These are phyloP conservation scores for Mycena filopes DNA, from an alignment of 768 basidiomycete species.

Conservation along the genomic window DNA sequence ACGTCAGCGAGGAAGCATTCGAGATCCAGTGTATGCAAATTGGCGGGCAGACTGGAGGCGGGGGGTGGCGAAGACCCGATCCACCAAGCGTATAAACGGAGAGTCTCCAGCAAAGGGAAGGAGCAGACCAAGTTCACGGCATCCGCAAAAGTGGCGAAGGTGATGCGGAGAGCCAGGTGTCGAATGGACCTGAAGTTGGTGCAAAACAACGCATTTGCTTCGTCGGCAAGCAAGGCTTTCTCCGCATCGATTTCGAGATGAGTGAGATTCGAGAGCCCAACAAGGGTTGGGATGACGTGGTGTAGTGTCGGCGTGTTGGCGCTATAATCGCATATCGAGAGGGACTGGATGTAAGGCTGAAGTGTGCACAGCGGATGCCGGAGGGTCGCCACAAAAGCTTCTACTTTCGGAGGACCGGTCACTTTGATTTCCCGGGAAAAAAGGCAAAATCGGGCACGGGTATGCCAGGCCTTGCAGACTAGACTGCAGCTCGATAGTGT, in stretches of 20 bases:
- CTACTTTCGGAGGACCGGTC: slow-evolving; percentile 23
- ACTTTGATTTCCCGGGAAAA: slow-evolving; percentile 20
- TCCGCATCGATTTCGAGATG: slow-evolving; percentile 25
- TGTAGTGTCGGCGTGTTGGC: slow-evolving; percentile 14
- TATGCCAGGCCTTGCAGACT: slow-evolving; percentile 30
- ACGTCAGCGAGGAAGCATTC: slow-evolving; percentile 25
- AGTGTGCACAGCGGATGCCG: slow-evolving; percentile 22
- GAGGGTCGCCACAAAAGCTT: slow-evolving; percentile 26
- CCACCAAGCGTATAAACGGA: slow-evolving; percentile 23
- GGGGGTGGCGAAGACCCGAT: slow-evolving; percentile 20
- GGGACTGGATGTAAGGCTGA: slow-evolving; percentile 21
- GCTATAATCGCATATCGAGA: slow-evolving; percentile 20
- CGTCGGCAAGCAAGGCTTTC: slow-evolving; percentile 20
- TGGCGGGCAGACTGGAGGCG: slow-evolving; percentile 11
- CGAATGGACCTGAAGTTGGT: slow-evolving; percentile 20
- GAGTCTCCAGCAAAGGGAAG: slow-evolving; percentile 28
- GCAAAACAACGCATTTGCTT: slow-evolving; percentile 7
- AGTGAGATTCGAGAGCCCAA: slow-evolving; percentile 24
- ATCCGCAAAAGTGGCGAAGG: slow-evolving; percentile 26
- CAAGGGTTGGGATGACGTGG: slow-evolving; percentile 24
- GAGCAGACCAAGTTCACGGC: slow-evolving; percentile 27
- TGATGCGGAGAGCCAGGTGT: slow-evolving; percentile 19
- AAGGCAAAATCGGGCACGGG: slow-evolving; percentile 25
- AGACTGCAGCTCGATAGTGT: slow-evolving; percentile 27
- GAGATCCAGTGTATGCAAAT: slow-evolving; percentile 26